Evolutionary conservation across 1,284 basidiomycete species (phyloP).

Genomic region (Sporisorium iseilematis-ciliati): DNA sequence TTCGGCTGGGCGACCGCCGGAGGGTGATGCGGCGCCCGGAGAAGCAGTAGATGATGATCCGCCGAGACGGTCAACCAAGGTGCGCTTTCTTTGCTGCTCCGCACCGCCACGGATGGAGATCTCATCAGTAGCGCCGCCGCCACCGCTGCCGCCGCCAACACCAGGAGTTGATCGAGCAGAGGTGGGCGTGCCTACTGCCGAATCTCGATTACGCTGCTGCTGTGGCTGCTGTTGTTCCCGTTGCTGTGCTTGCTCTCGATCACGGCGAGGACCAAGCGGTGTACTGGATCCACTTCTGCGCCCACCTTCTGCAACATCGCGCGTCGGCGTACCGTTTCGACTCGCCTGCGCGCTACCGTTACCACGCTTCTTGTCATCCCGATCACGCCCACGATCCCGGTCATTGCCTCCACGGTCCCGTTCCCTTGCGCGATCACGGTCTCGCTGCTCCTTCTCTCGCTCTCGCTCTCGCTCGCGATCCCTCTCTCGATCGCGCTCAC

Average conservation of each 20-base stretch:
- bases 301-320: conserved; percentile 14
- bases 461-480: conserved; percentile 20
- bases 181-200: conserved; percentile 19
- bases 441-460: conserved; percentile 10
- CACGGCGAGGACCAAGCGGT: conserved; percentile 27
- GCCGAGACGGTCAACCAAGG: conserved; percentile 35
- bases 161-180: conserved; percentile 24
- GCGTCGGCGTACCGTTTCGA: conserved; percentile 32
- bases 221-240: conserved; percentile 13
- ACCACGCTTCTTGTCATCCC: conserved; percentile 18
- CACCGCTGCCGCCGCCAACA: conserved; percentile 1
- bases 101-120: conserved; percentile 33
- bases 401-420: conserved; percentile 20
- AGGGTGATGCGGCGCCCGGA: conserved; percentile 17
- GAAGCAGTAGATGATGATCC: conserved; percentile 16
- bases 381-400: conserved; percentile 18
- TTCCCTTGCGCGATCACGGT: conserved; percentile 15
- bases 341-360: conserved; percentile 33
- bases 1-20: neutral
- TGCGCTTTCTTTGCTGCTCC: conserved; percentile 33
- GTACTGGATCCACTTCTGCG: conserved; percentile 23
- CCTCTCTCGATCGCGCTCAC: conserved; percentile 23
- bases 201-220: conserved; percentile 14
- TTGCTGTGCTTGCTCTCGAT: conserved; percentile 29
- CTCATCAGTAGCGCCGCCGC: conserved; percentile 16